Conservation (phyloP, 2,329 filamentous ascomycete species). For the Aschersonia sp. region DNA sequence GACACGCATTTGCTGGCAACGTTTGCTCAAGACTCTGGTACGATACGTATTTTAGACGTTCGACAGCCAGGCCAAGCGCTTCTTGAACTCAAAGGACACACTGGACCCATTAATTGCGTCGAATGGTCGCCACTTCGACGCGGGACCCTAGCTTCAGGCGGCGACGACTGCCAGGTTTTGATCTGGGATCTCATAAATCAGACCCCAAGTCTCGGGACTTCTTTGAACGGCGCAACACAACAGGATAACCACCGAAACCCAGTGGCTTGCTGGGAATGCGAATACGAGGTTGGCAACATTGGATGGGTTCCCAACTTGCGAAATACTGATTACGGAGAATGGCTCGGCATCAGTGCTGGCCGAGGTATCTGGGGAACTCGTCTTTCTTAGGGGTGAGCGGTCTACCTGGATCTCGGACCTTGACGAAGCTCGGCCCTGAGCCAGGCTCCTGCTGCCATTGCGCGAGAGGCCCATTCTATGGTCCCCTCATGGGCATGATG, state of each 20-base stretch:
- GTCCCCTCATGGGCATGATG: no score
- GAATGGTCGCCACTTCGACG: constrained; percentile 87
- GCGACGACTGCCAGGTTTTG: constrained; percentile 79
- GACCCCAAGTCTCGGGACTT: constrained; percentile 23
- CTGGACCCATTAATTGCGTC: constrained; percentile 74
- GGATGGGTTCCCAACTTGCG: constrained; percentile 67
- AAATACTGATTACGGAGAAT: constrained; percentile 59
- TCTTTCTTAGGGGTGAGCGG: constrained; percentile 12
- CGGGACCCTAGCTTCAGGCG: constrained; percentile 81
- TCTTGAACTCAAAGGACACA: constrained; percentile 81
- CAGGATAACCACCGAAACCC: constrained; percentile 50
- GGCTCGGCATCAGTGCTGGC: constrained; percentile 71
- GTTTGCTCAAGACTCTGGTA: constrained; percentile 82
- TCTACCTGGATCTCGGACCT: neutral
- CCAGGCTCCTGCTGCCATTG: no score
- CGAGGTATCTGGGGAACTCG: constrained; percentile 68
- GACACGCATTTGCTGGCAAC: constrained; percentile 94
- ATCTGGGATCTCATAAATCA: constrained; percentile 81
- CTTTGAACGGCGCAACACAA: constrained; percentile 33
- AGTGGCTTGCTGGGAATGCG: constrained; percentile 67
- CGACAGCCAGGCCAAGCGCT: constrained; percentile 91
- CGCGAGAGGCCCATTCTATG: no score
- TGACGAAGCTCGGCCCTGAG: neutral
- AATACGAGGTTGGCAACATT: constrained; percentile 75
- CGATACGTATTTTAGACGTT: constrained; percentile 91